These are phyloP conservation scores for Monarda citriodora DNA, from an alignment of 305 asterid genomes.

Conservation along the genomic window DNA sequence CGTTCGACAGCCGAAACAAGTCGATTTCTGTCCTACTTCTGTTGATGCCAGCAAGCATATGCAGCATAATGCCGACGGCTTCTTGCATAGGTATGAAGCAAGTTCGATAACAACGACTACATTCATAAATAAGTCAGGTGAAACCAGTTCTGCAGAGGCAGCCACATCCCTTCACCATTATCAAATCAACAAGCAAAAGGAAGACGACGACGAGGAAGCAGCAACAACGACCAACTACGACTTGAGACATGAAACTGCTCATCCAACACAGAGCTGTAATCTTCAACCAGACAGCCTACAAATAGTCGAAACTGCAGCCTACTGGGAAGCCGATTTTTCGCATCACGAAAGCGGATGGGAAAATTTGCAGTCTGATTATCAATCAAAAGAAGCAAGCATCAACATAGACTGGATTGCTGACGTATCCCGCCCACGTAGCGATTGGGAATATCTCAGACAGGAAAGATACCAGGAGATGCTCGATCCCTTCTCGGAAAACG, in stretches of 20 bases:
- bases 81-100: neutral
- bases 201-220: constrained; percentile 14
- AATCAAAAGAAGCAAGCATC: constrained; percentile 29
- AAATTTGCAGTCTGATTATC: constrained; percentile 46
- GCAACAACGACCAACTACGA: neutral
- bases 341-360: constrained; percentile 57
- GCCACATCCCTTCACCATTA: neutral
- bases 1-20: constrained; percentile 5
- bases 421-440: constrained; percentile 89
- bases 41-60: too few species aligned
- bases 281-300: constrained; percentile 15
- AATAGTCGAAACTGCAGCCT: constrained; percentile 33
- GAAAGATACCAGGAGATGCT: constrained; percentile 96
- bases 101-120: neutral
- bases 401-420: constrained; percentile 70
- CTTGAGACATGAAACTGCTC: neutral
- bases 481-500: constrained; percentile 68
- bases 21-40: neutral
- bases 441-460: constrained; percentile 92
- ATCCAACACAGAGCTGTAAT: neutral
- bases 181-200: neutral
- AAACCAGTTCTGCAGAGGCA: constrained; percentile 17
- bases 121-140: neutral
- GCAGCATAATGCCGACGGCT: neutral
- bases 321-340: constrained; percentile 52